Evolutionary conservation across 257 asterid species (phyloP), one percentile per base, ranked within the genome.

Genomic region (Oldenlandia corymbosa): DNA sequence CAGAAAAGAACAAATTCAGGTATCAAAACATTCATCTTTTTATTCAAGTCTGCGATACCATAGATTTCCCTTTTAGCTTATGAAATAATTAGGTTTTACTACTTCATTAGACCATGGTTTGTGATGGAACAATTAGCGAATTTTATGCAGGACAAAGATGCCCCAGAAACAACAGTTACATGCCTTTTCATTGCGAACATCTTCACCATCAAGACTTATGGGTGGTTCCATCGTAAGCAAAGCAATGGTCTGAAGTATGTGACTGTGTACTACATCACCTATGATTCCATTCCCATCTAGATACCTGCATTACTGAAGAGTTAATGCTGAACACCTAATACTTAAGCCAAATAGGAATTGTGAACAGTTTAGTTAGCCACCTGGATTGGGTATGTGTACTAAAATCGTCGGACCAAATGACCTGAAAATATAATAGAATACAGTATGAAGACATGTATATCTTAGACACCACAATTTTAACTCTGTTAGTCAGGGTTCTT

Each of bases 171-270:
- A 2, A 51, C 26, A 43, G 71, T 58, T 16, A 28, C 43, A 27
- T 54, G 74, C 86, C 83, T 81, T 81, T 45, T 81, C 81, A 65
- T 75, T 66, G 43, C 80, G 80, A 76, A 80, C 74, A 66, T 80
- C 85, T 76, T 80, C 85, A 41, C 81, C 81, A 18, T 75, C 78
- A 60, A 78, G 83, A 50, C 76, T 59, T 57, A 75, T 71, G 20
- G 83, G 86, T 32, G 81, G 86, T 67, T 81, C 86, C 86, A 81
- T 81, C 53, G 86, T 76, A 75, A 81, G 86, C 74, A 81, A 78
- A 23, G 86, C 79, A 54, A 81, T 76, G 30, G 86, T 78, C 64
- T 81, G 86, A 64, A 81, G 79, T 41, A 81, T 75, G 69, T 81
- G 86, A 70, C 86, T 81, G 30, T 80, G 86, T 64, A 81, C 83